These are phyloP conservation scores for Phialophora macrospora DNA, from an alignment of 2,329 filamentous ascomycete species.

Conservation along the genomic window DNA sequence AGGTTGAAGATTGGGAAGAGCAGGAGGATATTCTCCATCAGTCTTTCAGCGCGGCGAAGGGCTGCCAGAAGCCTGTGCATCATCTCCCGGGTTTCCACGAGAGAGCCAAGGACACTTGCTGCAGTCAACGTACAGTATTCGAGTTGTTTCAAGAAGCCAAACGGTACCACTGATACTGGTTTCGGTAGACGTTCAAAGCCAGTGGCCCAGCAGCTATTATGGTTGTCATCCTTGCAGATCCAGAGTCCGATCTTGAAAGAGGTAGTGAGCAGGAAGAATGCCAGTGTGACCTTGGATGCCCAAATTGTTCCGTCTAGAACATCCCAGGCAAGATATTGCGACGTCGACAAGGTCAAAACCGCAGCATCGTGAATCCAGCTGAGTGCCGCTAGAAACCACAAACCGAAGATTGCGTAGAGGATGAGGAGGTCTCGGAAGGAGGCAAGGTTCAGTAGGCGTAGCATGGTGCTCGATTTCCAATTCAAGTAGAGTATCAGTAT, in stretches of 20 bases:
- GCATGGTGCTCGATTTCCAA: not conserved
- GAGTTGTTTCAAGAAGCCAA: not conserved
- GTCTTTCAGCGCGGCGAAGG: not conserved
- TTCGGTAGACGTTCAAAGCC: not conserved
- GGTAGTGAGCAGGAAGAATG: not conserved
- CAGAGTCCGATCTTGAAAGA: not conserved
- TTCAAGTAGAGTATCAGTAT: not conserved
- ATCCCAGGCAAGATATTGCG: not conserved
- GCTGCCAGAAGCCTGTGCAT: not conserved
- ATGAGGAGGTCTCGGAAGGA: conserved; percentile 7
- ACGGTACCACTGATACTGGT: not conserved
- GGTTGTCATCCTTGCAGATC: not conserved
- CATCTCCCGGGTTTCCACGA: not conserved
- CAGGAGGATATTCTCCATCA: not conserved
- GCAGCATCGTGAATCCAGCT: not conserved
- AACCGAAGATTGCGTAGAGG: conserved; percentile 4
- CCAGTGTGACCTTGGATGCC: not conserved
- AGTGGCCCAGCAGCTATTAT: not conserved
- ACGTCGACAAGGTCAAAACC: not conserved
- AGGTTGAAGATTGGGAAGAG: not conserved
- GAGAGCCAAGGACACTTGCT: not conserved
- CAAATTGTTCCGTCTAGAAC: not conserved
- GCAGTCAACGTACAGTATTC: not conserved
- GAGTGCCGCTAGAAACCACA: not conserved
- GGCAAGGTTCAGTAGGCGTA: not conserved